Conservation (phyloP, 495 filamentous ascomycete species). For the Penicillium ucsense region DNA sequence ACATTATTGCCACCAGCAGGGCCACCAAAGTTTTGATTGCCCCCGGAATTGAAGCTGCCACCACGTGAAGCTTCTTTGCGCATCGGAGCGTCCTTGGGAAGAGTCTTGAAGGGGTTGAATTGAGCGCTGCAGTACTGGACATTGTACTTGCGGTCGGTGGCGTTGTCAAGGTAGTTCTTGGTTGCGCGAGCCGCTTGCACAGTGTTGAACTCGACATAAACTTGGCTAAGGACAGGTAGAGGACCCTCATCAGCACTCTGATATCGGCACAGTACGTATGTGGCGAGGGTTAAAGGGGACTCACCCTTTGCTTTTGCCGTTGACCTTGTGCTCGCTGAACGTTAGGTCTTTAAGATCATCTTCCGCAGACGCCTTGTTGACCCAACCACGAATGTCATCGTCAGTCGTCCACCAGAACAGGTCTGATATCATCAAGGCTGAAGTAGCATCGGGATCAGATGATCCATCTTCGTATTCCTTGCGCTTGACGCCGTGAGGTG, state of each 20-base stretch:
- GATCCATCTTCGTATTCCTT: constrained; percentile 68
- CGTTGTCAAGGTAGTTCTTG: constrained; percentile 70
- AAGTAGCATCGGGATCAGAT: constrained; percentile 72
- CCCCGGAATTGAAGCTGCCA: constrained; percentile 8
- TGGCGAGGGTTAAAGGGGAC: constrained; percentile 10
- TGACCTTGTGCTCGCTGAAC: constrained; percentile 96
- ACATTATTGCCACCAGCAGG: constrained; percentile 7
- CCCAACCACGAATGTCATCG: constrained; percentile 88
- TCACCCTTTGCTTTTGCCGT: constrained; percentile 96
- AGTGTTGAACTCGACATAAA: constrained; percentile 75
- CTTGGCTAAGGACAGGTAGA: constrained; percentile 60
- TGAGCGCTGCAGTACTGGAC: constrained; percentile 69
- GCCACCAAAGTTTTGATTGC: constrained; percentile 13
- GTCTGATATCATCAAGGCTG: constrained; percentile 75
- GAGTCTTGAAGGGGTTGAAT: constrained; percentile 79
- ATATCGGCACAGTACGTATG: neutral
- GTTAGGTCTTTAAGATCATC: constrained; percentile 84
- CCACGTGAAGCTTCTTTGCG: constrained; percentile 51
- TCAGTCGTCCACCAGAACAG: constrained; percentile 96
- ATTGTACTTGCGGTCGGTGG: constrained; percentile 55
- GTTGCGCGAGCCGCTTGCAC: constrained; percentile 77
- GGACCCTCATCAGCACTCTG: neutral
- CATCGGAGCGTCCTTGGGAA: constrained; percentile 81
- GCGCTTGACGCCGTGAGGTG: constrained; percentile 64
- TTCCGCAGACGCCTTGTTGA: constrained; percentile 63